phyloP scores from a whole-genome alignment of 768 basidiomycete species.

The Terana coerulea region DNA sequence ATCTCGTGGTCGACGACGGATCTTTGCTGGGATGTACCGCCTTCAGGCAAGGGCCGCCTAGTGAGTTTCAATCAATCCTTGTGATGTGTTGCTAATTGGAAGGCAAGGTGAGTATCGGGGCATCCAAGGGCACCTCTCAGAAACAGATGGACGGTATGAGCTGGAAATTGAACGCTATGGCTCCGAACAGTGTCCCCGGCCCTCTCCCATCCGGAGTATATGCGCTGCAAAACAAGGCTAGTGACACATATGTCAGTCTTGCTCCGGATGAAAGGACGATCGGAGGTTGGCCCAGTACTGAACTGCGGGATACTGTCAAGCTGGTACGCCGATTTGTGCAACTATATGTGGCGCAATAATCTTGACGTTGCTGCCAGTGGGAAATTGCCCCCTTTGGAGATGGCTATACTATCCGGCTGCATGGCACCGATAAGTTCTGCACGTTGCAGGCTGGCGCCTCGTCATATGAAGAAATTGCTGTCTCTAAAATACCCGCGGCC shows the following conservation, averaged over 20 bases:
- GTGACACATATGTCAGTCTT: not conserved
- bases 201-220: not conserved
- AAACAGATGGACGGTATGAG: not conserved
- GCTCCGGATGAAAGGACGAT: not conserved
- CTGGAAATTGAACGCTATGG: not conserved
- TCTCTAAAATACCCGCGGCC: not conserved
- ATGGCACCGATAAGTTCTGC: slow-evolving; percentile 8
- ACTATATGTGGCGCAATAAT: too few relatives aligned
- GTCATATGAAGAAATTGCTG: not conserved
- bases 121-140: too few relatives aligned
- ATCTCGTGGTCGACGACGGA: slow-evolving; percentile 1
- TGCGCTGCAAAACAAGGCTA: slow-evolving; percentile 4
- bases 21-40: not conserved
- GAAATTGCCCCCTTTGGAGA: slow-evolving; percentile 1
- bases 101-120: too few relatives aligned
- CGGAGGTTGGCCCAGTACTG: not conserved
- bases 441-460: not conserved
- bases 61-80: too few relatives aligned
- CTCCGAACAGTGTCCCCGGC: not conserved
- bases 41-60: not conserved
- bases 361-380: slow-evolving; percentile 5
- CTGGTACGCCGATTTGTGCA: not conserved
- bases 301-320: not conserved
- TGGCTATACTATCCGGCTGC: slow-evolving; percentile 4
- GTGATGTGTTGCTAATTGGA: too few relatives aligned